Percentiles rank a stretch among this genome's conserved stretches.
These are phyloP conservation scores for Akanthomyces lecanii DNA, from an alignment of 2,329 filamentous ascomycete genomes.

Conservation along the genomic window DNA sequence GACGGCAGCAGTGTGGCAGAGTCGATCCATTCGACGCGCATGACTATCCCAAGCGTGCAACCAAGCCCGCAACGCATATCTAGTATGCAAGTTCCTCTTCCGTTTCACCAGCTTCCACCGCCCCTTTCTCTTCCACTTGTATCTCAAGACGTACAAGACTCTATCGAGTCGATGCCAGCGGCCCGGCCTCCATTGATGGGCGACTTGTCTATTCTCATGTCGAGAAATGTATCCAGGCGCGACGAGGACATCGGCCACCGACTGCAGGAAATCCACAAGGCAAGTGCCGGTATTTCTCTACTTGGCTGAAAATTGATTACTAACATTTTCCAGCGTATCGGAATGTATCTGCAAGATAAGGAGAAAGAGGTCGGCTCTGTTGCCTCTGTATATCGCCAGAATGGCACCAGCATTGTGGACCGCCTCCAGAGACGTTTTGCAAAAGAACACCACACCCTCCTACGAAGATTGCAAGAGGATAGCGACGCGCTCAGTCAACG, in stretches of 20 bases:
- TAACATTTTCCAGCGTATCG: not conserved
- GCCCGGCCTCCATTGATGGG: not conserved
- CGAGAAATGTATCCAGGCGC: not conserved
- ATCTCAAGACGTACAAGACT: not conserved
- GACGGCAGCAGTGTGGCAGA: not conserved
- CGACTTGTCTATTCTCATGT: not conserved
- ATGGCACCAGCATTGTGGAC: not conserved
- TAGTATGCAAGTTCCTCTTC: not conserved
- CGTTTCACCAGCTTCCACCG: not conserved
- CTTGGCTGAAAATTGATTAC: not conserved
- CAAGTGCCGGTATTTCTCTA: not conserved
- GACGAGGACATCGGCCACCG: constrained; percentile 5
- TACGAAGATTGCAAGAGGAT: not conserved
- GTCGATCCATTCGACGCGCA: not conserved
- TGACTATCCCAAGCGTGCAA: not conserved
- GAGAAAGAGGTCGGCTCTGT: not conserved
- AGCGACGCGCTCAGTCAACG: not conserved
- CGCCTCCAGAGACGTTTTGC: not conserved
- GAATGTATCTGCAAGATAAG: not conserved
- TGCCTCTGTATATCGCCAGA: constrained; percentile 1
- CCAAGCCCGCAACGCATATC: not conserved
- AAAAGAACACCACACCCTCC: not conserved
- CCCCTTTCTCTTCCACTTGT: not conserved
- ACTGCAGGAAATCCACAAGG: constrained; percentile 6
- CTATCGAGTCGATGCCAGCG: not conserved